A percentile compares a stretch with the other conserved stretches of the same genome.
Evolutionary conservation across 192 early-diverging fungal species (phyloP).

Genomic region (Lunasporangiospora selenospora): DNA sequence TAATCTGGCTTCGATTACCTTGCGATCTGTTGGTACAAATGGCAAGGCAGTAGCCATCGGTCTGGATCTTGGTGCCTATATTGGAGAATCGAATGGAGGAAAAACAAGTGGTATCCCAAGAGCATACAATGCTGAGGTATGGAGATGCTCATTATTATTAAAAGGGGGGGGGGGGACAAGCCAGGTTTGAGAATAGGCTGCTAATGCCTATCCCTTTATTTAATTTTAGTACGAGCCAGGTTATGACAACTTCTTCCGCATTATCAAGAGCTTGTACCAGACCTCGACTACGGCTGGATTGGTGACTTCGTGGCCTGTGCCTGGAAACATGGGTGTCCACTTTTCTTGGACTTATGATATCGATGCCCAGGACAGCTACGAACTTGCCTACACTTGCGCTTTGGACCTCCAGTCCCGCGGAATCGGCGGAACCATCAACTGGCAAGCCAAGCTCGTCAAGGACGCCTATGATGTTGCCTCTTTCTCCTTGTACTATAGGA

Average conservation of each 20-base stretch:
- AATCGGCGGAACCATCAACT: constrained; percentile 21
- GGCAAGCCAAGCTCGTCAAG: constrained; percentile 24
- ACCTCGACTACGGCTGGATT: constrained; percentile 1
- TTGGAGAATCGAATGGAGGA: constrained; percentile 9
- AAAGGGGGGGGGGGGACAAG: too few species aligned
- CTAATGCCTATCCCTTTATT: too few species aligned
- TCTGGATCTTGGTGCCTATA: constrained; percentile 15
- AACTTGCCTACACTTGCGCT: neutral
- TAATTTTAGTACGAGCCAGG: constrained; percentile 15
- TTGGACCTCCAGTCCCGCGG: constrained; percentile 7
- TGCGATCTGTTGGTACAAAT: neutral
- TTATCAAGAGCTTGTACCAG: constrained; percentile 9
- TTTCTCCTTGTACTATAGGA: constrained; percentile 24
- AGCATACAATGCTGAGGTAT: constrained; percentile 9
- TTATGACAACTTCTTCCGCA: constrained; percentile 20
- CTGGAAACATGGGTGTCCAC: constrained; percentile 27
- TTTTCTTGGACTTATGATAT: constrained; percentile 26
- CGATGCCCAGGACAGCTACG: constrained; percentile 21
- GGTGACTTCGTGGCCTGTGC: constrained; percentile 25
- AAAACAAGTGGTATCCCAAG: constrained; percentile 24
- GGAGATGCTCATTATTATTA: too few species aligned
- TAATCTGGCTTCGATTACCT: neutral
- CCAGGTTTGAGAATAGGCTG: too few species aligned
- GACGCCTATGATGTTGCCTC: constrained; percentile 18
- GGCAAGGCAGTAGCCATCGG: constrained; percentile 19